Conservation (phyloP, 73 alveolate genomes). For the Paramecium sonneborni region DNA sequence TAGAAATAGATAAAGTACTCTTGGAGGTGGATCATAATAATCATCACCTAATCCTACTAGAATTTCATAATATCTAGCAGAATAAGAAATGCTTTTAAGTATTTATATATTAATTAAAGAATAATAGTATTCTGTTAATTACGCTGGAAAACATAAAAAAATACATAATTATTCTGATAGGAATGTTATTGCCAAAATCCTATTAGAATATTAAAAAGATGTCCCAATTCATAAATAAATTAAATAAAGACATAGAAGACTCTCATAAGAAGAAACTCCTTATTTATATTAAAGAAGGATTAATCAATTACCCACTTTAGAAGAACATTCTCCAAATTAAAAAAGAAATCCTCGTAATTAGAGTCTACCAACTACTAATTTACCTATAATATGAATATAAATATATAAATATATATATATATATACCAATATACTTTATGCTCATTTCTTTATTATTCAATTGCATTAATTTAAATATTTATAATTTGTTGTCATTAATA, state of each 20-base stretch:
- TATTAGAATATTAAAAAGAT: neutral
- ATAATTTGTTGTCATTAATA: neutral
- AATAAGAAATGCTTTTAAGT: constrained; percentile 25
- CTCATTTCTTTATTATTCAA: neutral
- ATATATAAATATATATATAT: neutral
- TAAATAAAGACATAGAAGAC: neutral
- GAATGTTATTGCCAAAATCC: neutral
- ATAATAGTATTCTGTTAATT: constrained; percentile 1
- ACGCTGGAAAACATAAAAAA: neutral
- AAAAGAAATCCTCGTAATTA: neutral
- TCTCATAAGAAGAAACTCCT: neutral
- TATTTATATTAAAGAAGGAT: neutral
- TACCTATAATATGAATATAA: neutral
- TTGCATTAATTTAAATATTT: neutral
- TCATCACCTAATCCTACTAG: constrained; percentile 34
- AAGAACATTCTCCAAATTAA: neutral
- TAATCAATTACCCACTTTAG: neutral
- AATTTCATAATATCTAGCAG: neutral
- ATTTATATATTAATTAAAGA: neutral
- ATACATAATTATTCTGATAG: constrained; percentile 5
- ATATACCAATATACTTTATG: neutral
- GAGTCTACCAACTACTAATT: neutral
- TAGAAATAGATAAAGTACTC: neutral
- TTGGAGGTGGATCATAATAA: neutral
- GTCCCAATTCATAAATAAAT: neutral